Percentiles rank a stretch among this genome's conserved stretches.
phyloP scores from a whole-genome alignment of 176 grass and related monocot species.

The Bolboschoenus planiculmis region DNA sequence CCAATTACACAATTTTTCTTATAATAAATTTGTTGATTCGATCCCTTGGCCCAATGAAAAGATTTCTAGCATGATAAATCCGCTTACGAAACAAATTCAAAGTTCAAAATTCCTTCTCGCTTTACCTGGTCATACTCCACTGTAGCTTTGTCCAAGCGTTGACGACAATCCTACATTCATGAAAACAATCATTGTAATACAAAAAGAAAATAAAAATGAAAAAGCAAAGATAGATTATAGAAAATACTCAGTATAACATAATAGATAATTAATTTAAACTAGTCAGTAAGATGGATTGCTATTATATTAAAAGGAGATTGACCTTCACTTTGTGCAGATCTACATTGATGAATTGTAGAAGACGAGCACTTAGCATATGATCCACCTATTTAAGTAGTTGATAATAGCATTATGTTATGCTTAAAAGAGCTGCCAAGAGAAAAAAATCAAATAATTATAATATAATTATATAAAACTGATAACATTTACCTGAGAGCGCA shows the following conservation, averaged over 20 bases:
- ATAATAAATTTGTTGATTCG: neutral
- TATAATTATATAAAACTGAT: slow-evolving; percentile 3
- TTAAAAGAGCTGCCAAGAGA: neutral
- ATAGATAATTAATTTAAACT: neutral
- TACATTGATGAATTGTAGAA: slow-evolving; percentile 80
- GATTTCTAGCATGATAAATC: neutral
- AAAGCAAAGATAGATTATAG: neutral
- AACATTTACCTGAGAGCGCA: slow-evolving; percentile 77
- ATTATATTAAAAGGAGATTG: neutral
- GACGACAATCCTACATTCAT: slow-evolving; percentile 65
- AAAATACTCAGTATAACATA: neutral
- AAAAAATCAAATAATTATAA: slow-evolving; percentile 12
- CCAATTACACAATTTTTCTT: neutral
- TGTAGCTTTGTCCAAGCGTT: slow-evolving; percentile 91
- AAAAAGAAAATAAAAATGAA: neutral
- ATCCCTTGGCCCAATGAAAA: neutral
- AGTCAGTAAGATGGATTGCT: neutral
- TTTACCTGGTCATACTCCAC: slow-evolving; percentile 81
- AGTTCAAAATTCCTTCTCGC: neutral
- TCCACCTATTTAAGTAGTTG: slow-evolving; percentile 52
- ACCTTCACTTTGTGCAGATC: slow-evolving; percentile 98
- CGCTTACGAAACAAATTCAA: neutral
- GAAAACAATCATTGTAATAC: neutral
- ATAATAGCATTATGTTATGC: slow-evolving; percentile 21
- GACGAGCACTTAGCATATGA: slow-evolving; percentile 89